Conservation (phyloP, 208 protist genomes). For the Naegleria gruberi region DNA sequence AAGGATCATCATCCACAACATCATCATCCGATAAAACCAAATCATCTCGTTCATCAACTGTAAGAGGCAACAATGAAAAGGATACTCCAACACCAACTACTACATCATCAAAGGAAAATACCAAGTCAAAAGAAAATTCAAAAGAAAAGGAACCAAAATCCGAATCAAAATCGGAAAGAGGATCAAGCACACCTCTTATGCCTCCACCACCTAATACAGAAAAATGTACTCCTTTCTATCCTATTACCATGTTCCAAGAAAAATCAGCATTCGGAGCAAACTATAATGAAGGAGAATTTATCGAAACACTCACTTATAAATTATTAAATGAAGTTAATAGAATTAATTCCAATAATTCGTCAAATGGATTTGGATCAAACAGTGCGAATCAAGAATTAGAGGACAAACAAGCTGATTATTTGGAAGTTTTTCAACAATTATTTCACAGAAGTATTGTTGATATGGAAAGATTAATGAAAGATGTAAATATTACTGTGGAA, state of each 20-base stretch:
- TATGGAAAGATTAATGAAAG: not conserved
- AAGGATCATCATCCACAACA: too few species aligned
- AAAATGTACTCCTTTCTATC: not conserved
- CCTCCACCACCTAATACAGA: not conserved
- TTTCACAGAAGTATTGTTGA: not conserved
- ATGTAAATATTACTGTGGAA: not conserved
- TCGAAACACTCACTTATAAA: slow-evolving; percentile 4
- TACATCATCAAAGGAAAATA: too few species aligned
- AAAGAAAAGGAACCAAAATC: too few species aligned
- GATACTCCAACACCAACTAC: too few species aligned
- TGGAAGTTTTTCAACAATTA: not conserved
- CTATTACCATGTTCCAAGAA: not conserved
- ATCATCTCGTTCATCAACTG: too few species aligned
- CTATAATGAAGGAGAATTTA: not conserved
- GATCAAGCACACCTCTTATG: too few species aligned
- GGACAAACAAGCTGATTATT: not conserved
- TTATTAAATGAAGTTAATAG: slow-evolving; percentile 7
- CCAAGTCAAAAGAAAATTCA: too few species aligned
- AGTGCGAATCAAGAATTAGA: not conserved
- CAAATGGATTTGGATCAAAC: too few species aligned
- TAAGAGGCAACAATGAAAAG: too few species aligned
- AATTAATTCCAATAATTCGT: not conserved
- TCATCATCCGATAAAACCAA: too few species aligned
- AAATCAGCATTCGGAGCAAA: not conserved
- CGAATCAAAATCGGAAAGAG: too few species aligned